Conservation (phyloP, 164 flowering plant genomes). For the Berberis vulgaris region DNA sequence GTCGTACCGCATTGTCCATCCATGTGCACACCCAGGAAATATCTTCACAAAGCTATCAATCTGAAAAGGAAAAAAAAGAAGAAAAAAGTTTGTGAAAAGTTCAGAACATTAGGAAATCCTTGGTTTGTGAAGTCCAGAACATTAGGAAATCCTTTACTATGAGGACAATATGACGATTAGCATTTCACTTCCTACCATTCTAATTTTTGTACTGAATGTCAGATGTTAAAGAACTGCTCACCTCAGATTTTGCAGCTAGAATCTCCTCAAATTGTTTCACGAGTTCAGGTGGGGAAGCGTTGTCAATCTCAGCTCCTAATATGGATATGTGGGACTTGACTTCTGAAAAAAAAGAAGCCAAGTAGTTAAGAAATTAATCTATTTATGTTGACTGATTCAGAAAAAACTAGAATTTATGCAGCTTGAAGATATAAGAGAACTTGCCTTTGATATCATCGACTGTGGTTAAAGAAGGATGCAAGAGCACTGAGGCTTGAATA, state of each 20-base stretch:
- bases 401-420: neutral
- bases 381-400: neutral
- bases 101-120: too few species aligned
- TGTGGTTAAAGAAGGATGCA: constrained; percentile 62
- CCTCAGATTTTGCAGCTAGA: constrained; percentile 53
- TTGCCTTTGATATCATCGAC: constrained; percentile 55
- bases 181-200: too few species aligned
- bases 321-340: constrained; percentile 55
- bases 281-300: constrained; percentile 56
- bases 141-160: too few species aligned
- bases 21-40: constrained; percentile 32
- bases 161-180: too few species aligned
- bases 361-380: neutral
- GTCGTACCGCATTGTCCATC: constrained; percentile 35
- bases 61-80: constrained; percentile 6
- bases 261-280: constrained; percentile 58
- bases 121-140: too few species aligned
- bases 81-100: too few species aligned
- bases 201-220: too few species aligned
- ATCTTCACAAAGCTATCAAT: constrained; percentile 33
- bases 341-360: constrained; percentile 21
- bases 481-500: constrained; percentile 56
- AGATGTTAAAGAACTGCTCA: constrained; percentile 10
- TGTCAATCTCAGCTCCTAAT: constrained; percentile 71
- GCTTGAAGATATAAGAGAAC: constrained; percentile 3